Evolutionary conservation across 805 yeast species (phyloP).

Genomic region (fission yeast (Schizosaccharomyces pombe)): ASM294v3 CU329670.1:2391001-2391500

Average conservation of each 20-base stretch:
- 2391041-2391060: not conserved
- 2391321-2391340: not conserved
- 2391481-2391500: too few relatives aligned
- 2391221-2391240: not conserved
- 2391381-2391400: not conserved
- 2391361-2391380: not conserved
- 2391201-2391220: not conserved
- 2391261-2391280: not conserved
- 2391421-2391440: not conserved
- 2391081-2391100: not conserved
- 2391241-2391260: not conserved
- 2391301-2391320: not conserved
- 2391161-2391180: not conserved
- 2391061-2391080: not conserved
- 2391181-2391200: not conserved
- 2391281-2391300: not conserved
- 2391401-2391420: not conserved
- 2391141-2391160: not conserved
- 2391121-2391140: not conserved
- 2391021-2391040: not conserved
- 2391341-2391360: not conserved
- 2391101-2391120: not conserved
- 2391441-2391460: not conserved
- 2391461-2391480: too few relatives aligned
- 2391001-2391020: not conserved